Base-by-base conservation (phyloP, 441 rosid species). In the Cnidoscolus chayamansa region DNA sequence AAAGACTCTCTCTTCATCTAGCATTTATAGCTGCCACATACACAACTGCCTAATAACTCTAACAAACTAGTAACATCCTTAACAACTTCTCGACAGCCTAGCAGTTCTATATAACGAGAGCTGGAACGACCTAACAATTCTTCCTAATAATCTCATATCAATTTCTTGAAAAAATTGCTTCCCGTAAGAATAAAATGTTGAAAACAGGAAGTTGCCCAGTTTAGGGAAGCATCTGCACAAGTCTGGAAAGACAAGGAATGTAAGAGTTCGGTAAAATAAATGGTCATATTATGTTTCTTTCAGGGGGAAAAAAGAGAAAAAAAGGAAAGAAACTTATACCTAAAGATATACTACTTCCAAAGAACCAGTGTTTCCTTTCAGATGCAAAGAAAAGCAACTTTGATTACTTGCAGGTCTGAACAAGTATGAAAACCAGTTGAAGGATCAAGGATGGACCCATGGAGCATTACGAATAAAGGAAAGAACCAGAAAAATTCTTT, bases 331-430 rank as follows among this genome's bases (percentile, higher is more conserved):
- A 67, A 51, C 16, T 31, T 51, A 15, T 15, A 37, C 32, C 15
- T 51, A 32, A 67, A 67, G 16, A 32, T 25, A 67, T 31, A 51
- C 30, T n/a, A 67, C 3, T 8, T 6, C 31, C 2, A 51, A n/a
- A 48, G 15, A 40, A 19, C n/a, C 45, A 64, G 17, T 47, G 20
- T 45, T 64, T 47, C 17, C 43, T 67, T 65, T 1, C 45, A 65
- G 16, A 35, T 68, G 32, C 68, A 49, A 68, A 68, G 62, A 10
- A 68, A 68, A 68, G 51, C 71, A 68, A 35, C 71, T 1, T 6
- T 7, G 7, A 2, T 67, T 17, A 35, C 62, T 68, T 54, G 62
- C 35, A 6, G 30, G 25, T 10, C 6, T 30, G 35, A 58, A 58
- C 50, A 54, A 53, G 50, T 16, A n/a, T 2, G 56, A 65, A 40